A percentile compares a stretch with the other conserved stretches of the same genome.
Conservation (phyloP, 2,329 filamentous ascomycete genomes). For the Xylariaceae sp. region DNA sequence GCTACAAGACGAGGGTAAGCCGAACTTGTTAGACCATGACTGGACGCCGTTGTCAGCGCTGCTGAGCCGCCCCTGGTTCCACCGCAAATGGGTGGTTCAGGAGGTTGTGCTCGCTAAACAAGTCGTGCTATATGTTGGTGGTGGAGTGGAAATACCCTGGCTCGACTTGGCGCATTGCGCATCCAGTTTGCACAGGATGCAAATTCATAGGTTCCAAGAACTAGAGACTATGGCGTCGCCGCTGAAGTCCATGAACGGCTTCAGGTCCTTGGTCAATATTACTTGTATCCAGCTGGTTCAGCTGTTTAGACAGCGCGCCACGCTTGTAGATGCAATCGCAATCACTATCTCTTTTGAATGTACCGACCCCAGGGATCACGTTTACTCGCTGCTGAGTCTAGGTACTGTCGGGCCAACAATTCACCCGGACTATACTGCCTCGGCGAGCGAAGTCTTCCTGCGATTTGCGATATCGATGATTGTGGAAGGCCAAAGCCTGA, state of each 20-base stretch:
- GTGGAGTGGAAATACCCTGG: conserved; percentile 5
- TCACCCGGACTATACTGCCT: conserved; percentile 1
- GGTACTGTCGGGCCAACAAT: not conserved
- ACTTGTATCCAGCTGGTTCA: not conserved
- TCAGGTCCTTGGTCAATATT: conserved; percentile 1
- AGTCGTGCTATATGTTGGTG: conserved; percentile 1
- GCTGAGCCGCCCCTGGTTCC: conserved; percentile 10
- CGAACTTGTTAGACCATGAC: conserved; percentile 7
- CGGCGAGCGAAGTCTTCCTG: not conserved
- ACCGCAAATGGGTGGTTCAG: conserved; percentile 12
- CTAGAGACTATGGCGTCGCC: not conserved
- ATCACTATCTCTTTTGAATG: conserved; percentile 1
- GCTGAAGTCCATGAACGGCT: not conserved
- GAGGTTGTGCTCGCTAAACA: conserved; percentile 5
- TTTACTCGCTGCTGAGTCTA: conserved; percentile 11
- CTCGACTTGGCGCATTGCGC: not conserved
- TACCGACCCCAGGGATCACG: conserved; percentile 6
- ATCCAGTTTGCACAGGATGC: not conserved
- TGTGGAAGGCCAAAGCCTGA: not conserved
- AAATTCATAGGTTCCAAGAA: not conserved
- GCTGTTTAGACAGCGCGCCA: not conserved
- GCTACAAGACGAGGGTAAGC: conserved; percentile 4
- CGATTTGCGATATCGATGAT: conserved; percentile 7
- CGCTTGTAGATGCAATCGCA: conserved; percentile 7
- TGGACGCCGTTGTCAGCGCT: conserved; percentile 6